These are phyloP conservation scores for Microcera coccophila DNA, from an alignment of 2,329 filamentous ascomycete species.

Conservation along the genomic window DNA sequence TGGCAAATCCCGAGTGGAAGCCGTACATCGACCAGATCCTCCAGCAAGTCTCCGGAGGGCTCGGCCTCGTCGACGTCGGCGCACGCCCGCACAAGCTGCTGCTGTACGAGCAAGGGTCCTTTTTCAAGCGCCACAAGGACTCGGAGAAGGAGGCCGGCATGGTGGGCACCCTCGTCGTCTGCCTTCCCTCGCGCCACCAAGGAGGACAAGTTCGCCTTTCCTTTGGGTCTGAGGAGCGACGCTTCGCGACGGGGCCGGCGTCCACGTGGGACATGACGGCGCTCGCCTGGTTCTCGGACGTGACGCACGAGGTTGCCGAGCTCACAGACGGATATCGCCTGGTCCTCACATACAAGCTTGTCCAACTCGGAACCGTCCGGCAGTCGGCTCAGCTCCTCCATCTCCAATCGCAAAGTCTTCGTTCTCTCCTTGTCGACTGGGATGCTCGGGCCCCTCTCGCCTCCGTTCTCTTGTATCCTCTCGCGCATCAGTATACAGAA, in stretches of 20 bases:
- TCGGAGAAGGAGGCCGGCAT: constrained; percentile 6
- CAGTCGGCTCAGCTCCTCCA: constrained; percentile 1
- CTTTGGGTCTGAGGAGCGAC: constrained; percentile 3
- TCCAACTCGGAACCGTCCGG: background rate
- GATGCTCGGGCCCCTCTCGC: background rate
- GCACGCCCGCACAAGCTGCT: constrained; percentile 11
- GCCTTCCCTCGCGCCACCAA: constrained; percentile 11
- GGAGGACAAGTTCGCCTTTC: constrained; percentile 9
- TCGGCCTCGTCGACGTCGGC: constrained; percentile 2
- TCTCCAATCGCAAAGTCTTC: constrained; percentile 2
- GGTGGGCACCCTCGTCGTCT: constrained; percentile 10
- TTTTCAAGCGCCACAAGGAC: constrained; percentile 11
- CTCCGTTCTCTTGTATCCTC: constrained; percentile 6
- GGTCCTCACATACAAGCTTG: constrained; percentile 15
- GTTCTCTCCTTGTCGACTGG: constrained; percentile 4
- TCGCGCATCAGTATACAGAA: constrained; percentile 10
- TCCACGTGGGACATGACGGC: constrained; percentile 11
- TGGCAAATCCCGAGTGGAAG: constrained; percentile 5
- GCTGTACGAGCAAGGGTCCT: constrained; percentile 14
- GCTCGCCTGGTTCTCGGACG: constrained; percentile 14
- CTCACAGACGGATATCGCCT: constrained; percentile 10
- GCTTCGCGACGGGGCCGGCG: constrained; percentile 5
- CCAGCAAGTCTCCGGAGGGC: background rate
- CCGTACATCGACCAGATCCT: constrained; percentile 1
- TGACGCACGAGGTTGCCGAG: constrained; percentile 5